phyloP scores from a whole-genome alignment of 352 stramenopile species.

The Phytophthora syringae region DNA sequence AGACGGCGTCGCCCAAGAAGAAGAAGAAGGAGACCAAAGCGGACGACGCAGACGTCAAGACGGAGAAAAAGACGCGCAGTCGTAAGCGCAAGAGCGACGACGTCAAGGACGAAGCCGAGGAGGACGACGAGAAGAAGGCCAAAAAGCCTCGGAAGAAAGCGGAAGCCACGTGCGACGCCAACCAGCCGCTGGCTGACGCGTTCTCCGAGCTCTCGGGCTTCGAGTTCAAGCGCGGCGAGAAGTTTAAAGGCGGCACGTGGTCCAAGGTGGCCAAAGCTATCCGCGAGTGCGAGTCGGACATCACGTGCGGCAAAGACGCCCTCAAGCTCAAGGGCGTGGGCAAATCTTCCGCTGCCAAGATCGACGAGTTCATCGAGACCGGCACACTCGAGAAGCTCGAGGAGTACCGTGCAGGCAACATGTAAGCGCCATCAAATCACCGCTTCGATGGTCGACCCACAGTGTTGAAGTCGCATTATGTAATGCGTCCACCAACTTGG shows the following conservation, averaged over 20 bases:
- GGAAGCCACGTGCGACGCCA: conserved; percentile 58
- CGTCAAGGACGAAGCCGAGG: conserved; percentile 39
- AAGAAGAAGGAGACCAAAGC: conserved; percentile 53
- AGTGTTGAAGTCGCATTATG: not conserved
- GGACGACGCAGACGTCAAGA: conserved; percentile 27
- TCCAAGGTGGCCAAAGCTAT: conserved; percentile 90
- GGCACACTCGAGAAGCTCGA: conserved; percentile 82
- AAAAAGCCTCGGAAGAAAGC: conserved; percentile 71
- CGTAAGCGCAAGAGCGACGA: conserved; percentile 35
- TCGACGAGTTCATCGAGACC: conserved; percentile 88
- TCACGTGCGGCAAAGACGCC: conserved; percentile 79
- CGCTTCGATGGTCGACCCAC: not conserved
- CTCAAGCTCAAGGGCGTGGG: conserved; percentile 87
- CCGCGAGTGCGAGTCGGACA: conserved; percentile 64
- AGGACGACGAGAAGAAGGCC: conserved; percentile 52
- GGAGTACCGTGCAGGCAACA: conserved; percentile 85
- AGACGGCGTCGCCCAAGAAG: conserved; percentile 47
- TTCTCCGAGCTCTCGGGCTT: conserved; percentile 88
- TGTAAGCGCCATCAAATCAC: conserved; percentile 44
- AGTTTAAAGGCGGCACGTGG: conserved; percentile 88
- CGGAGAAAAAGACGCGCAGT: conserved; percentile 19
- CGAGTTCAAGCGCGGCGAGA: conserved; percentile 89
- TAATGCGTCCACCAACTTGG: not conserved
- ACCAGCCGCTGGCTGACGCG: conserved; percentile 74
- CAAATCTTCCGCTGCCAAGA: conserved; percentile 81